Evolutionary conservation across 805 yeast species (phyloP).

Genomic region (Candida nitratophila): DNA sequence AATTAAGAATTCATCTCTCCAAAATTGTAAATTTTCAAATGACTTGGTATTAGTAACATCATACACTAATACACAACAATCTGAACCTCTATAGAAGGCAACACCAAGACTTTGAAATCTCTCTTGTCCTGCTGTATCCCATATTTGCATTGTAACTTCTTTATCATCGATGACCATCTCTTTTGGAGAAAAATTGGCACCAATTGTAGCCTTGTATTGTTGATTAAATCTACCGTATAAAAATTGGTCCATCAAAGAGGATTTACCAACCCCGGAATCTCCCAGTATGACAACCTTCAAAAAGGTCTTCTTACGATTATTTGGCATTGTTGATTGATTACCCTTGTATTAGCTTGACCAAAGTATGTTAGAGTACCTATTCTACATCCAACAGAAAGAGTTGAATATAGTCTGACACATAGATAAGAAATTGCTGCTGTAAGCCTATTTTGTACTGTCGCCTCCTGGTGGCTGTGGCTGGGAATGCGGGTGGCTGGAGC

Average conservation of each 20-base stretch:
- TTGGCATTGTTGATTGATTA: slow-evolving; percentile 31
- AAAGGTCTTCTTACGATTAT: slow-evolving; percentile 61
- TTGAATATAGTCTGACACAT: too few relatives aligned
- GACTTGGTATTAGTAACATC: slow-evolving; percentile 95
- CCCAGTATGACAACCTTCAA: slow-evolving; percentile 88
- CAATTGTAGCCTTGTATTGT: slow-evolving; percentile 96
- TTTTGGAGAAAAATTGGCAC: slow-evolving; percentile 93
- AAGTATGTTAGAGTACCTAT: too few relatives aligned
- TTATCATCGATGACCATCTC: slow-evolving; percentile 83
- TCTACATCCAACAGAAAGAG: too few relatives aligned
- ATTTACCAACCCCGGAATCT: slow-evolving; percentile 96
- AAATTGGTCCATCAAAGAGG: slow-evolving; percentile 94
- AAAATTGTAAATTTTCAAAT: slow-evolving; percentile 77
- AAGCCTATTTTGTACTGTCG: too few relatives aligned
- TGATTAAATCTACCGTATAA: slow-evolving; percentile 91
- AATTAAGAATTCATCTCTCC: slow-evolving; percentile 93
- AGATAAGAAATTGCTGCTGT: too few relatives aligned
- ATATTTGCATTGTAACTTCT: slow-evolving; percentile 74
- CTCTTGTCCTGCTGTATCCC: slow-evolving; percentile 99
- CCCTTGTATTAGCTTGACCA: too few relatives aligned
- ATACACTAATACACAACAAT: slow-evolving; percentile 92
- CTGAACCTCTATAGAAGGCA: slow-evolving; percentile 96
- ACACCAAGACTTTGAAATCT: slow-evolving; percentile 95
- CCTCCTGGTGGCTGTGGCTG: background rate
- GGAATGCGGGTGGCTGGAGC: too few relatives aligned